These are phyloP conservation scores for Lactarius tabidus DNA, from an alignment of 768 basidiomycete species.

Conservation along the genomic window DNA sequence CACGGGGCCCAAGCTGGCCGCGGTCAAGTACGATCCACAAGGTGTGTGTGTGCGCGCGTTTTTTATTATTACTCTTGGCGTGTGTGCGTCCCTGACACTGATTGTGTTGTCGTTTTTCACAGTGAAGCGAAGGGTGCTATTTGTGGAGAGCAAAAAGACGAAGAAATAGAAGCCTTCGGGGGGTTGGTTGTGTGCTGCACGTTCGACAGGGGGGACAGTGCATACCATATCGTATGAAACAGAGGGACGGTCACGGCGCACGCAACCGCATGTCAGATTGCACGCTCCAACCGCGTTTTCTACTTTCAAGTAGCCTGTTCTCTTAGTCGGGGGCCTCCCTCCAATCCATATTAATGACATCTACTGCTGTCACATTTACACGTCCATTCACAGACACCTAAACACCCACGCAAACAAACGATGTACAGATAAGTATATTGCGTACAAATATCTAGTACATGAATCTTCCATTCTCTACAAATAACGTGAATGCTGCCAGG, in stretches of 20 bases:
- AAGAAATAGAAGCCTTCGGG: slow-evolving; percentile 36
- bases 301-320: background rate
- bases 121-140: slow-evolving; percentile 73
- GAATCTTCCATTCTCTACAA: background rate
- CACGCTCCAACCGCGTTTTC: background rate
- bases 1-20: slow-evolving; percentile 70
- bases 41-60: slow-evolving; percentile 52
- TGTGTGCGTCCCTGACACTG: no score
- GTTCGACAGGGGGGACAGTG: background rate
- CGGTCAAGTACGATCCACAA: slow-evolving; percentile 89
- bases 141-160: slow-evolving; percentile 75
- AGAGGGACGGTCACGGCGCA: background rate
- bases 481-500: background rate
- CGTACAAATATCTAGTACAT: slow-evolving; percentile 12
- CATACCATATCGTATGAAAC: background rate
- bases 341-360: background rate
- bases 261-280: slow-evolving; percentile 6
- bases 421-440: background rate
- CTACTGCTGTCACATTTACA: background rate
- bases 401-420: background rate
- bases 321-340: background rate
- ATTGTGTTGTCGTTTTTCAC: background rate
- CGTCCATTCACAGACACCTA: background rate
- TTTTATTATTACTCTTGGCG: background rate
- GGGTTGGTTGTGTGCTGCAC: no score